phyloP scores from a whole-genome alignment of 1,284 basidiomycete genomes.

The Bondarzewia mesenterica region DNA sequence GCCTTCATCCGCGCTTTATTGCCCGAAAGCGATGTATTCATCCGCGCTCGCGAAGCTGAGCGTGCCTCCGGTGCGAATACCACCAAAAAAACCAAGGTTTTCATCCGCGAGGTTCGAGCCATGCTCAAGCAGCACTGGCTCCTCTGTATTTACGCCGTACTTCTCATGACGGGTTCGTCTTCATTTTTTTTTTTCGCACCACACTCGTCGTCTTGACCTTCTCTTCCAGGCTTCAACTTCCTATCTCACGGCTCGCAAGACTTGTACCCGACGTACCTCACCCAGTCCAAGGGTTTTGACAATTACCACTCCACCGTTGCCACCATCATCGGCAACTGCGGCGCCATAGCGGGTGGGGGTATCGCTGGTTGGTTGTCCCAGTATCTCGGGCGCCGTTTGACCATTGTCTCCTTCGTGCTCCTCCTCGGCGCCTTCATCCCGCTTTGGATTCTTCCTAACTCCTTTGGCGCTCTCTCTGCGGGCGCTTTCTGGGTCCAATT shows the following conservation, averaged over 20 bases:
- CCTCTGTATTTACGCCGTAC: slow-evolving; percentile 75
- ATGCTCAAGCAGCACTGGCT: slow-evolving; percentile 88
- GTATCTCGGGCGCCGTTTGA: slow-evolving; percentile 81
- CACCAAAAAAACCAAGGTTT: slow-evolving; percentile 57
- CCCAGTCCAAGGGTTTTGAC: slow-evolving; percentile 50
- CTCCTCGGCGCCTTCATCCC: slow-evolving; percentile 68
- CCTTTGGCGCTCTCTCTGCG: slow-evolving; percentile 58
- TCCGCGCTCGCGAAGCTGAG: slow-evolving; percentile 48
- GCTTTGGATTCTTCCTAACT: slow-evolving; percentile 76
- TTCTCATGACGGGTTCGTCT: slow-evolving; percentile 67
- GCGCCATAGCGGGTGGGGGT: slow-evolving; percentile 56
- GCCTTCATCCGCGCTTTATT: slow-evolving; percentile 65
- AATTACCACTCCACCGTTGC: slow-evolving; percentile 66
- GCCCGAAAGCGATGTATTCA: slow-evolving; percentile 80
- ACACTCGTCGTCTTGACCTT: neutral
- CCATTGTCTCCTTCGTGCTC: slow-evolving; percentile 62
- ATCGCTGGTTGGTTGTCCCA: slow-evolving; percentile 79
- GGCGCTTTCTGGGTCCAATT: slow-evolving; percentile 85
- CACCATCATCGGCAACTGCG: slow-evolving; percentile 84
- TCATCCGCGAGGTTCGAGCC: slow-evolving; percentile 59
- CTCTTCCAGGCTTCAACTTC: slow-evolving; percentile 77
- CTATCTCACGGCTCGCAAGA: slow-evolving; percentile 80
- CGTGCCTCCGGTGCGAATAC: slow-evolving; percentile 30
- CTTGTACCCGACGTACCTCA: slow-evolving; percentile 76
- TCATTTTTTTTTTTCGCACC: neutral